Percentiles rank a stretch among this genome's conserved stretches.
Conservation (phyloP, 2,329 filamentous ascomycete species). For the Nemania sp. region DNA sequence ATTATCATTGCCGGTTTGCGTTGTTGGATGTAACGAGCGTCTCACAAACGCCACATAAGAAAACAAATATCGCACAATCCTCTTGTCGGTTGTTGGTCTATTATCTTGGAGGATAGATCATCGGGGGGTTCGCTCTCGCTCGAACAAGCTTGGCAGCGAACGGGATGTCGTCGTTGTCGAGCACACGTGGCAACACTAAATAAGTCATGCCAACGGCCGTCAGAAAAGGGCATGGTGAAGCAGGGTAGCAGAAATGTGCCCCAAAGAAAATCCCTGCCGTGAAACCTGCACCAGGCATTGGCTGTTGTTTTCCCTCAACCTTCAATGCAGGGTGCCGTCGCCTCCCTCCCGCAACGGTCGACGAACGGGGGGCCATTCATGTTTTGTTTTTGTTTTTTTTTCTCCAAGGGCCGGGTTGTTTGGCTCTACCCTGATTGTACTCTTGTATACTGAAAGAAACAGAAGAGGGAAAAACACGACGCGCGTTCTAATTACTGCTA, state of each 20-base stretch:
- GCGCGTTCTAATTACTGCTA: conserved; percentile 21
- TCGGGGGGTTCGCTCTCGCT: not conserved
- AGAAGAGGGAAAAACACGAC: too few relatives aligned
- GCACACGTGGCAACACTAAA: conserved; percentile 33
- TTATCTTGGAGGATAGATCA: not conserved
- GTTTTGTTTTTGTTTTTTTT: conserved; percentile 28
- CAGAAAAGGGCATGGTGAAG: conserved; percentile 5
- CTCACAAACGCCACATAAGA: conserved; percentile 5
- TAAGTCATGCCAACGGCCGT: conserved; percentile 27
- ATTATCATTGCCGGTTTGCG: conserved; percentile 7
- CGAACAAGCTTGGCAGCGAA: not conserved
- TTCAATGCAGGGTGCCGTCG: conserved; percentile 40
- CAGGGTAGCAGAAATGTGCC: conserved; percentile 33
- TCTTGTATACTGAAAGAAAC: conserved; percentile 2
- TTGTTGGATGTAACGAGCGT: conserved; percentile 18
- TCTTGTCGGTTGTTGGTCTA: not conserved
- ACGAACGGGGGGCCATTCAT: conserved; percentile 21
- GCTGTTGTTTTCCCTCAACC: conserved; percentile 23
- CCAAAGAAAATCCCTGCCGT: conserved; percentile 34
- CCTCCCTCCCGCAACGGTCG: conserved; percentile 32
- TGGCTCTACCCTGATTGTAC: conserved; percentile 4
- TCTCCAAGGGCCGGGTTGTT: conserved; percentile 11
- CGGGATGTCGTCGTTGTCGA: conserved; percentile 18
- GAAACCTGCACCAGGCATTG: conserved; percentile 29
- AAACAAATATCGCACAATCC: not conserved